Evolutionary conservation across 1,284 basidiomycete species (phyloP), one percentile per base, ranked within the genome.

Genomic region (Inonotus obliquus): DNA sequence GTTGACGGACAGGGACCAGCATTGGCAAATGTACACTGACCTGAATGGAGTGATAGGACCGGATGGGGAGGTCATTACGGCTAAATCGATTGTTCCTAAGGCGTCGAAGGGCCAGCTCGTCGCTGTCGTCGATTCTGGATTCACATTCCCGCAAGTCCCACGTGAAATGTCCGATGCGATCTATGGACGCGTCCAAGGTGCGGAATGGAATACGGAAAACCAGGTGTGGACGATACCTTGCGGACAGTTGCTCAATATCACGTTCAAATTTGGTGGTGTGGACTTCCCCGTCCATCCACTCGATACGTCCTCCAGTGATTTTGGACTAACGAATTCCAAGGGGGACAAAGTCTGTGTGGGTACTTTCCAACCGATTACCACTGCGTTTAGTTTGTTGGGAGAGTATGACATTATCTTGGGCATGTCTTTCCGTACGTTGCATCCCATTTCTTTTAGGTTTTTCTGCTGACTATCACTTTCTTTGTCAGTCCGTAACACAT

Each of bases 281-380:
- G 76, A 78, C n/a, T 86, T 84, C 68, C 86, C 87, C 0, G 75
- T 91, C 1, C 87, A 91, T 69, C 89, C 89, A 11, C 75, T 91
- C 45, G 89, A 91, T 67, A 77, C 81, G 7, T 85, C 86, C 19
- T 87, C 85, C 66, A 80, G 81, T 68, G 88, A 89, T 68, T 86
- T 90, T 63, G 72, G 72, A 47, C 75, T 79, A 62, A 73, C 75
- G 1, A 80, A 86, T 68, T 71, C 77, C 4, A 79, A 74, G n/a
- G 88, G 89, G 25, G 81, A 78, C 65, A 72, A 78, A 59, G 79
- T 83, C 4, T 91, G 89, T 69, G 79, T 87, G 62, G 89, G 89
- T 25, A 78, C 86, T 84, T 91, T 90, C 77, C 89, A 91, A 77
- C 89, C 89, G 9, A 91, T 91, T 68, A 89, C 87, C 7, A 84